Evolutionary conservation across 2,329 filamentous ascomycete species (phyloP), one percentile per base, ranked within the genome.

Genomic region (Colletotrichum magnum): DNA sequence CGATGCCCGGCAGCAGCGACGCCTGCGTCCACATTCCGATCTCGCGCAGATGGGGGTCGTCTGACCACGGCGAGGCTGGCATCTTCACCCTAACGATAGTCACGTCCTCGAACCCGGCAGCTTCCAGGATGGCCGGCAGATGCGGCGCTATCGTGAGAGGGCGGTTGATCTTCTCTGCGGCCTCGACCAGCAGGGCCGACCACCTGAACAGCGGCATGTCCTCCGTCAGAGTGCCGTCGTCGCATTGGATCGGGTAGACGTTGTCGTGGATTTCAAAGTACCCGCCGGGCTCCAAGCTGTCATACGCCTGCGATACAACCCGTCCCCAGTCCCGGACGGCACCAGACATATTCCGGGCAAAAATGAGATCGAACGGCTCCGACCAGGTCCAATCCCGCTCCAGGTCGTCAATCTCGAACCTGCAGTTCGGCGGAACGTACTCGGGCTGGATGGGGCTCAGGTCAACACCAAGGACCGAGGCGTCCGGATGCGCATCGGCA

Each of bases 371-470:
- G 43, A 81, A 72, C 0, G 51, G 59, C 18, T 68, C n/a, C 3
- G 69, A 63, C 52, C 69, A 75, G 10, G 65, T 70, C 74, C 75
- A 76, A 1, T 69, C 65, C 36, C 71, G 72, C 70, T 80, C 76
- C 28, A 75, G 70, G 60, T 80, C 78, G 62, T 79, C 77, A 2
- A 78, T 71, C 45, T 77, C 72, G 50, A 80, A 79, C 24, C 67
- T 58, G 15, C 75, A 73, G 51, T 79, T 79, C 26, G 75, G 73
- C 1, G 77, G 73, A 16, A 77, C 73, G 73, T 73, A 79, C 47
- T 56, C 47, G 3, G 79, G 79, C 54, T 81, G 79, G 13, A 81
- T 79, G 2, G 79, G 78, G 3, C 74, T 75, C 2, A 81, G 63
- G 64, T 81, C 79, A 21, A 79, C 74, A 18, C 77, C 77, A 26